Base-by-base conservation (phyloP, 192 early-diverging fungal genomes). In the Obelidium mucronatum region DNA sequence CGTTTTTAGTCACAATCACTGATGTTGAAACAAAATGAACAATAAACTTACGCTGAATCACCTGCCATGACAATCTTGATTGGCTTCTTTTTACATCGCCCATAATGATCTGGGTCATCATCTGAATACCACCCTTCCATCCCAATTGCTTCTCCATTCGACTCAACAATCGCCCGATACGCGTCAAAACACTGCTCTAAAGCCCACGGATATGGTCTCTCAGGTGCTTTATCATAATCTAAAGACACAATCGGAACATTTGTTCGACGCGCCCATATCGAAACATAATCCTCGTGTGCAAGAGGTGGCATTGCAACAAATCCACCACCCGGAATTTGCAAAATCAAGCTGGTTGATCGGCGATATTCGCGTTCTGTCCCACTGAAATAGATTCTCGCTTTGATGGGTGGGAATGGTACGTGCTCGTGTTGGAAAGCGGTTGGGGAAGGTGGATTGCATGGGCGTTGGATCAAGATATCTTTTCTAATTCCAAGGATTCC, bases 141-240 rank as follows among this genome's bases (percentile, higher is more conserved):
- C 8, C 97, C 97, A 44, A 99, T 84, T 33, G 85, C 86, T 15
- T 79, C 86, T 33, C 95, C 97, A 64, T 91, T 92, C 54, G 89
- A 91, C 69, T 92, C 90, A 1, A 92, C 81, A 31, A 99, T 87
- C 30, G 77, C 73, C 3, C 84, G 67, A 83, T 97, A 98, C 19
- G 93, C 87, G 73, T 95, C 96, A 82, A 94, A 97, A 77, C 94
- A 95, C 76, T 98, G 94, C 64, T 97, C 91, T 28, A 97, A 78
- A 0, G 91, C 94, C 59, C 88, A 93, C 1, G 97, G 97, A 75
- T 94, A 99, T n/a, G 97, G 97, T 61, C 88, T 89, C 80, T 97
- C 97, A 39, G 96, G 97, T 5, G 95, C 94, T 80, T 98, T 98
- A 61, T 92, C 94, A 67, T 98, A 98, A 74, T 98, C 90, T 53